phyloP scores from a whole-genome alignment of 176 grass and related monocot species.

The Aegilops sharonensis region DNA sequence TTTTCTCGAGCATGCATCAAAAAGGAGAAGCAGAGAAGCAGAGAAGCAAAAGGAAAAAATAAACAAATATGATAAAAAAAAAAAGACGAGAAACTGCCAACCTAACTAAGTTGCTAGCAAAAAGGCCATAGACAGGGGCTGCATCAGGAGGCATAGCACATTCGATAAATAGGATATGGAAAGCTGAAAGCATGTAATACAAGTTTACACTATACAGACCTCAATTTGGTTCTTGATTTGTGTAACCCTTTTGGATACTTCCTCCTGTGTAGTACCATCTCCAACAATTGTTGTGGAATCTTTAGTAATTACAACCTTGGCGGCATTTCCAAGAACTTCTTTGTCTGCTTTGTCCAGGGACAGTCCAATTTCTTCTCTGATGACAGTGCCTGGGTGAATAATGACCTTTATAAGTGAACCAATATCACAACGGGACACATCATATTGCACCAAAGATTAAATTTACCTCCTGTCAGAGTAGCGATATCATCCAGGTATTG shows the following conservation, averaged over 20 bases:
- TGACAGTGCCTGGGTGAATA: conserved; percentile 31
- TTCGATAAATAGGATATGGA: too few species aligned
- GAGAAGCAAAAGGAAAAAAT: too few species aligned
- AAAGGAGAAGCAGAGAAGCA: too few species aligned
- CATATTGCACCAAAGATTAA: background rate
- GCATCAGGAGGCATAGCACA: too few species aligned
- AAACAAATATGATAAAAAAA: too few species aligned
- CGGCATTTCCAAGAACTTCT: conserved; percentile 48
- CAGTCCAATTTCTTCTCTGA: conserved; percentile 65
- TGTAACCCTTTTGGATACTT: conserved; percentile 52
- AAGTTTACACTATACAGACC: background rate
- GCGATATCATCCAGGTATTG: conserved; percentile 74
- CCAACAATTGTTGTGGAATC: conserved; percentile 68
- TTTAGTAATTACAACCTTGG: conserved; percentile 60
- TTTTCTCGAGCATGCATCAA: too few species aligned
- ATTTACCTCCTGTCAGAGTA: conserved; percentile 58
- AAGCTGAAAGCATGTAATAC: too few species aligned
- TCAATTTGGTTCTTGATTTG: conserved; percentile 68
- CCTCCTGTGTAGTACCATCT: conserved; percentile 56
- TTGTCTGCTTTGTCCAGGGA: conserved; percentile 56
- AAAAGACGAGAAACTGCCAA: too few species aligned
- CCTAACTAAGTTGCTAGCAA: too few species aligned
- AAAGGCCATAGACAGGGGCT: too few species aligned
- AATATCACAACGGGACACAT: background rate
- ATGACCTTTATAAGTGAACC: background rate